These are phyloP conservation scores for Candida dendrica DNA, from an alignment of 805 yeast species.

Conservation along the genomic window DNA sequence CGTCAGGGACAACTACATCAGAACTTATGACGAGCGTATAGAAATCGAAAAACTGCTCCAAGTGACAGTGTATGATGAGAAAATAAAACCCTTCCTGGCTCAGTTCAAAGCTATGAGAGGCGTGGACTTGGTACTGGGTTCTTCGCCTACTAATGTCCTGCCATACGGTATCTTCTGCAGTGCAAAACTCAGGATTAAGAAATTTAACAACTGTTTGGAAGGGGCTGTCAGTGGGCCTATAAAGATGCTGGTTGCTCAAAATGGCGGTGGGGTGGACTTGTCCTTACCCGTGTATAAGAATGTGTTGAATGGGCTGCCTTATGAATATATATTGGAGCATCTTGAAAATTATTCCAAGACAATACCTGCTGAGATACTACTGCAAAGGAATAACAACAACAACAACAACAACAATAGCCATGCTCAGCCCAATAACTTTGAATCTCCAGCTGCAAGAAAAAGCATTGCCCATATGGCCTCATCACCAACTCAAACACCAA, in stretches of 20 bases:
- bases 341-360: background rate
- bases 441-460: background rate
- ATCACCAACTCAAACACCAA: background rate
- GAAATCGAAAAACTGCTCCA: constrained; percentile 3
- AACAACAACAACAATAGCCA: background rate
- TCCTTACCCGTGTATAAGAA: constrained; percentile 3
- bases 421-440: background rate
- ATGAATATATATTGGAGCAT: background rate
- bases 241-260: background rate
- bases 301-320: constrained; percentile 3
- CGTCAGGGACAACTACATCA: constrained; percentile 1
- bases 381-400: background rate
- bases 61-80: constrained; percentile 3
- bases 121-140: background rate
- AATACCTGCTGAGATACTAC: background rate
- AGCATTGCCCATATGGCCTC: background rate
- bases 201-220: constrained; percentile 4
- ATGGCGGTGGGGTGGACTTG: background rate
- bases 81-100: background rate
- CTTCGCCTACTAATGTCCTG: constrained; percentile 3
- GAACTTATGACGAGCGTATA: constrained; percentile 1
- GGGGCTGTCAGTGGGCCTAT: constrained; percentile 1
- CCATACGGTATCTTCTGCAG: constrained; percentile 7
- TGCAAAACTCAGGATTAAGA: constrained; percentile 5
- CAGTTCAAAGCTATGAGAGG: background rate